phyloP scores from a whole-genome alignment of 441 rosid genomes.

The Theobroma grandiflorum region DNA sequence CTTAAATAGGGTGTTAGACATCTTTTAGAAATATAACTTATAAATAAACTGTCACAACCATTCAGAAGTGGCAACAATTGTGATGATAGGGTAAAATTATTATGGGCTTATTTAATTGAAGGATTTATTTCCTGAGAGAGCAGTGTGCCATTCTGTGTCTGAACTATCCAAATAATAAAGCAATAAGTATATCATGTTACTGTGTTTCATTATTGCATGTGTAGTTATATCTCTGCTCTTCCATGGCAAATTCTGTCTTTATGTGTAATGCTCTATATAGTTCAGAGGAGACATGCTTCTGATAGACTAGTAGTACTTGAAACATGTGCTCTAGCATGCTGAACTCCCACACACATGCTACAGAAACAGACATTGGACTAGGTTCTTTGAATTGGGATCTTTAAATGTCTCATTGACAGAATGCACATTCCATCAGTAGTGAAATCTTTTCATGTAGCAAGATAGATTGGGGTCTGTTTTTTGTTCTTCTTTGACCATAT shows the following conservation, averaged over 20 bases:
- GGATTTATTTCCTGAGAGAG: background rate
- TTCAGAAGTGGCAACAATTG: background rate
- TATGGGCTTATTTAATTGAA: background rate
- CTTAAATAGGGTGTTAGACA: background rate
- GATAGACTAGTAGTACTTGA: background rate
- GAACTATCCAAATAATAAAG: background rate
- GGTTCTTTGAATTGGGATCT: background rate
- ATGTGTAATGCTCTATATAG: background rate
- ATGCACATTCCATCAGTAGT: background rate
- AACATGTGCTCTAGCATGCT: background rate
- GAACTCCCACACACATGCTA: background rate
- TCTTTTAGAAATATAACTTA: constrained; percentile 8
- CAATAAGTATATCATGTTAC: background rate
- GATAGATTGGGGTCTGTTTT: background rate
- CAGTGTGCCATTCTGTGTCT: background rate
- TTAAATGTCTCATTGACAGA: background rate
- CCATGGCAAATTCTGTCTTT: background rate
- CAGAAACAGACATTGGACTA: background rate
- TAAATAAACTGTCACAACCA: background rate
- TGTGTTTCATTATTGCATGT: background rate
- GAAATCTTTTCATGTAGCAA: background rate
- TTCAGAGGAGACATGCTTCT: background rate
- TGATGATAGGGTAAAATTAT: background rate
- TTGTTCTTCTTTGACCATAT: background rate
- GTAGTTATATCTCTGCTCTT: background rate